phyloP scores from a whole-genome alignment of 257 asterid genomes.

The Nicotiana tabacum region DNA sequence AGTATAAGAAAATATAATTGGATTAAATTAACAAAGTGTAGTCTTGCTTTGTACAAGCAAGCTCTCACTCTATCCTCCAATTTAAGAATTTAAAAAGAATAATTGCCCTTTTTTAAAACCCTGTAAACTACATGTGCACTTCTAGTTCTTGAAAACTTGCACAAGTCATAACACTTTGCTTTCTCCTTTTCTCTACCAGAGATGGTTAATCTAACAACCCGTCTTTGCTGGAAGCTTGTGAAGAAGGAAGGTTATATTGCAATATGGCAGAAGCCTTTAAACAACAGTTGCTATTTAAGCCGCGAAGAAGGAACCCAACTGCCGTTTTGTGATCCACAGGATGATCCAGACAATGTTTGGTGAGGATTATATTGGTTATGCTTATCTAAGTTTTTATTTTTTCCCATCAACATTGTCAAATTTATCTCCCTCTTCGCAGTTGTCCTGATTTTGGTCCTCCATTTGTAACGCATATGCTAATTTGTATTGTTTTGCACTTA shows the following conservation, averaged over 20 bases:
- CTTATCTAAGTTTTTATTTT: neutral
- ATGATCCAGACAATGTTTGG: conserved; percentile 85
- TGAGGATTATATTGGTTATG: conserved; percentile 20
- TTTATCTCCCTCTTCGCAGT: too few species aligned
- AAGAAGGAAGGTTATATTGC: conserved; percentile 91
- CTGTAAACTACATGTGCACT: too few species aligned
- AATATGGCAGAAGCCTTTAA: conserved; percentile 81
- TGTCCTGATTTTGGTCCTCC: too few species aligned
- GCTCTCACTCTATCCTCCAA: too few species aligned
- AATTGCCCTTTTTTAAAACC: too few species aligned
- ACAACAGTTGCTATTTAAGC: conserved; percentile 76
- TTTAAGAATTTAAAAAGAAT: too few species aligned
- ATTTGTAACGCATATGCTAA: too few species aligned
- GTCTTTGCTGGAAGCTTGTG: conserved; percentile 83
- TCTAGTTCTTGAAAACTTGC: too few species aligned
- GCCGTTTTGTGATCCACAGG: conserved; percentile 69
- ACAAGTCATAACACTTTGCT: neutral
- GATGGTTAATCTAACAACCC: conserved; percentile 72
- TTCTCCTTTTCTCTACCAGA: conserved; percentile 32
- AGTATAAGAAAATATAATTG: too few species aligned
- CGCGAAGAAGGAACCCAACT: conserved; percentile 63
- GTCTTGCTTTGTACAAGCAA: too few species aligned
- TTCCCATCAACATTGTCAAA: neutral
- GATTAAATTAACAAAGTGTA: too few species aligned
- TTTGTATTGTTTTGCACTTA: neutral